phyloP scores from a whole-genome alignment of 371 early-diverging fungal genomes.

The Rhizopus microsporus region DNA sequence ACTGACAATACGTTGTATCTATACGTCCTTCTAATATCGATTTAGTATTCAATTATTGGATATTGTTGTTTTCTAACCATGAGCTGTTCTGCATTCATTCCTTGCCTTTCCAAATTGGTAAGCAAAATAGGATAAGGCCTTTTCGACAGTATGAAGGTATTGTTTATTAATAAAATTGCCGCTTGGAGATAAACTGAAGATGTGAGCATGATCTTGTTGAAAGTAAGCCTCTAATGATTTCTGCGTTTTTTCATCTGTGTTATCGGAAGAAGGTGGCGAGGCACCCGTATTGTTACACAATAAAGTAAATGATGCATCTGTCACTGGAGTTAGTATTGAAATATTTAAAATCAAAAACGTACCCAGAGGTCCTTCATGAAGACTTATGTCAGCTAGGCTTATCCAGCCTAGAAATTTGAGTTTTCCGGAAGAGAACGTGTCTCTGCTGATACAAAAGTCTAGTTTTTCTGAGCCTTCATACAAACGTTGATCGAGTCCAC shows the following conservation, averaged over 20 bases:
- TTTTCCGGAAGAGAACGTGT: not conserved
- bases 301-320: conserved; percentile 10
- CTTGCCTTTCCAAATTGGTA: conserved; percentile 25
- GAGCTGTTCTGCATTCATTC: conserved; percentile 8
- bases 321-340: not conserved
- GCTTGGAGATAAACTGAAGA: conserved; percentile 3
- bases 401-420: conserved; percentile 35
- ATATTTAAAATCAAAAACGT: not conserved
- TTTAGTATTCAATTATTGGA: not conserved
- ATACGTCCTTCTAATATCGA: conserved; percentile 12
- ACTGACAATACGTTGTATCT: conserved; percentile 16
- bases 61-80: conserved; percentile 9
- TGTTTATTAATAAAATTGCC: conserved; percentile 17
- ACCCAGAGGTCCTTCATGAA: conserved; percentile 21
- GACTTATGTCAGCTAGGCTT: conserved; percentile 21
- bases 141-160: conserved; percentile 15
- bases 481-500: conserved; percentile 30
- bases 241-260: conserved; percentile 24
- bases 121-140: conserved; percentile 10
- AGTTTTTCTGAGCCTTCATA: conserved; percentile 9
- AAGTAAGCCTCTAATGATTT: conserved; percentile 23
- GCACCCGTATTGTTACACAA: conserved; percentile 12
- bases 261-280: conserved; percentile 6
- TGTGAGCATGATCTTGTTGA: conserved; percentile 18
- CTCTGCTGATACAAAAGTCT: conserved; percentile 15